Evolutionary conservation across 108 stramenopile genomes (phyloP), one percentile per base, ranked within the genome.

Genomic region (Fistulifera solaris): DNA sequence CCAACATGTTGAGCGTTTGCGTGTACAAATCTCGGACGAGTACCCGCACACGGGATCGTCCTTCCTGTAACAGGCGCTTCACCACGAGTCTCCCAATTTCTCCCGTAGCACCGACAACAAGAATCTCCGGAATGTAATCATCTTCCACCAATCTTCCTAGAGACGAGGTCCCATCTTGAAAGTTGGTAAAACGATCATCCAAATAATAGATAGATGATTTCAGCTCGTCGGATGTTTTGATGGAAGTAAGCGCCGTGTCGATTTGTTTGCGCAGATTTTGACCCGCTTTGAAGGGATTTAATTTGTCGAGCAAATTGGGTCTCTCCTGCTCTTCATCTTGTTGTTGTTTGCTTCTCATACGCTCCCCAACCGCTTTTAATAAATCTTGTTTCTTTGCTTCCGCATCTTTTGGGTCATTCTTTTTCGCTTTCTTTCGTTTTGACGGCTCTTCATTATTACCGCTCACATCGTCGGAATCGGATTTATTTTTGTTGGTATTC

Each of bases 11-110:
- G 43, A 95, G 53, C 3, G 94, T 93, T 28, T 63, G 53, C 2
- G 89, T 89, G 70, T 93, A 95, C 70, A 95, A 78, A 63, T 95
- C 87, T 38, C 87, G 68, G 16, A 95, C 93, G 46, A 94, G 52
- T 1, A 92, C 89, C 7, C 93, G 76, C 10, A 94, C 88, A 2
- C 86, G 78, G 23, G 86, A 85, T 12, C 77, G 71, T 19, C 81
- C 75, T 38, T 79, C 76, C 16, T 91, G 57, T 6, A 95, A 48
- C 1, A 95, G 59, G 19, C 91, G 80, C 51, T 83, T 73, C 1
- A 91, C 89, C n/a, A 95, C 71, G 17, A 85, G 48, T 48, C 85
- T 72, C 11, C 94, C 94, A 40, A 89, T 70, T 27, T 75, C 73
- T 21, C 87, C 87, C 12, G 90, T 89, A 0, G 90, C 94, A 27